A percentile compares a stretch with the other conserved stretches of the same genome.
Evolutionary conservation across 495 filamentous ascomycete species (phyloP).

Genomic region (Lasiosphaeriaceae sp.): DNA sequence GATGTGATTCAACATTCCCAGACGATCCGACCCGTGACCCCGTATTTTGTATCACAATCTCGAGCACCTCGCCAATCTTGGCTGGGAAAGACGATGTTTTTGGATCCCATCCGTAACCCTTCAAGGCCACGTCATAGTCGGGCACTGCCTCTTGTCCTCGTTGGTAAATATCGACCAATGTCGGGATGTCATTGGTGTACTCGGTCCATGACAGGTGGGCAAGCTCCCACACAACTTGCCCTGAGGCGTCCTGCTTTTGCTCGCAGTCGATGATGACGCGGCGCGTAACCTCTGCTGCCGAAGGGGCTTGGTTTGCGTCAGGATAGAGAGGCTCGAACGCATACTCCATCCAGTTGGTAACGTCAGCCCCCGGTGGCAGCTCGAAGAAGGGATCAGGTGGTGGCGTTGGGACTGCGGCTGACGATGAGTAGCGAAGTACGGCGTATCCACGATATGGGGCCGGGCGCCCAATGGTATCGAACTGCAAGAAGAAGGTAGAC

Average conservation of each 20-base stretch:
- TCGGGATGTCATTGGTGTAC: conserved; percentile 35
- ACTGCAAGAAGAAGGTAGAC: conserved; percentile 50
- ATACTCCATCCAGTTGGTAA: conserved; percentile 51
- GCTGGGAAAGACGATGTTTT: conserved; percentile 48
- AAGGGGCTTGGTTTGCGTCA: conserved; percentile 36
- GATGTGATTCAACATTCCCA: conserved; percentile 54
- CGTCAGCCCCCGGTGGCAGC: conserved; percentile 38
- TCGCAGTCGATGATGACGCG: conserved; percentile 42
- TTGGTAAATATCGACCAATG: conserved; percentile 55
- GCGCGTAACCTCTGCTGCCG: conserved; percentile 50
- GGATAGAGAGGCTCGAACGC: conserved; percentile 40
- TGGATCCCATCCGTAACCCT: conserved; percentile 52
- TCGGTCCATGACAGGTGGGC: conserved; percentile 47
- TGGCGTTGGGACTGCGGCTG: conserved; percentile 8
- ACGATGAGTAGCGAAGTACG: conserved; percentile 45
- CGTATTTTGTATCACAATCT: conserved; percentile 56
- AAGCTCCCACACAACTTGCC: conserved; percentile 20
- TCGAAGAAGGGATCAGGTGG: conserved; percentile 30
- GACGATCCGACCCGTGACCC: conserved; percentile 27
- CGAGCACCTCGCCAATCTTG: conserved; percentile 56
- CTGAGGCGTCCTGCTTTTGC: conserved; percentile 21
- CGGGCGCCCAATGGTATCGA: conserved; percentile 48
- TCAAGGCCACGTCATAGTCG: conserved; percentile 38
- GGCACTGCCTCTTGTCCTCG: conserved; percentile 36
- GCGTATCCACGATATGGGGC: conserved; percentile 44